Base-by-base conservation (phyloP, 495 filamentous ascomycete species). In the Bombardia bombarda region DNA sequence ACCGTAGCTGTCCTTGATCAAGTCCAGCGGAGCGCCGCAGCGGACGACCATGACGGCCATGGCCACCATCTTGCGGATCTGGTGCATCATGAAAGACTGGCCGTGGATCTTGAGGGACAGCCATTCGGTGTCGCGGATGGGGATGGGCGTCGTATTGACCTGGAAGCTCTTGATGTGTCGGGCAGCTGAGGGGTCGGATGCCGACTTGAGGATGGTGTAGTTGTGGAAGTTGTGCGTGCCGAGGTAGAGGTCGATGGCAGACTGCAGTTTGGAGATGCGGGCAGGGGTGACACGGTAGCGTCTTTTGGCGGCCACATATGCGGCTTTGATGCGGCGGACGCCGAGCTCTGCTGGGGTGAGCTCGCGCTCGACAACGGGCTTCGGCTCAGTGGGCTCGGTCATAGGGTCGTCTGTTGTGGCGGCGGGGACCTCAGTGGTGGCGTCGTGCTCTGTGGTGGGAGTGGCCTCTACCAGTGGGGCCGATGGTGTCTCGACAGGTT, bases 71-170 rank as follows among this genome's bases (percentile, higher is more conserved):
- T 95, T 96, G 46, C 92, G 84, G 62, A 98, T 98, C 63, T 98
- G 92, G 60, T 98, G 92, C 92, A 98, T 98, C 92, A 98, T 98
- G 73, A 98, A 98, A 45, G 82, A 88, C 64, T 98, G 92, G 0
- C 92, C 92, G 62, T 97, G 93, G 14, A 98, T 87, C 52, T 93
- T 94, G 42, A 97, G 70, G 20, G 84, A 90, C 7, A 98, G 74
- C 92, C 92, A 98, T 65, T 98, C 82, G 13, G 86, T 94, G 58
- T 87, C 83, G 50, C 88, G 75, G 60, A 94, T 92, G 42, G 86
- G 70, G 46, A 96, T 79, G 1, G 90, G 90, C 20, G 74, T 69
- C 0, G 68, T 56, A 49, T 83, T 76, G 22, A 83, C 77, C 25
- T 79, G 67, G 73, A 97, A 98, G 2, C 86, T 87, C 50, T 84